Evolutionary conservation across 140 eudicot genomes (phyloP).

Genomic region (Anethum foeniculum): DNA sequence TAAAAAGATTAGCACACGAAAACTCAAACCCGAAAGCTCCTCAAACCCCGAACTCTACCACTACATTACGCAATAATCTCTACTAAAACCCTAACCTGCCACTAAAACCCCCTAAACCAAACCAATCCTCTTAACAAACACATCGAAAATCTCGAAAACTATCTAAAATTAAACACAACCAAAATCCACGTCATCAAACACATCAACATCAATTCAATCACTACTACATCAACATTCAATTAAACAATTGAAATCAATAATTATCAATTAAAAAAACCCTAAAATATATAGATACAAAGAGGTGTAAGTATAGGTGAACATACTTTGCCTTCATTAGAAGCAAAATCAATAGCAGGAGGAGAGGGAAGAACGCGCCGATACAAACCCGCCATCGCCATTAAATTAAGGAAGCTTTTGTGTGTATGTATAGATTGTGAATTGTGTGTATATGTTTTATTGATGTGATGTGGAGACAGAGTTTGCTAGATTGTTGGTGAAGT

Average conservation of each 20-base stretch:
- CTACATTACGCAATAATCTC: background rate
- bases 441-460: background rate
- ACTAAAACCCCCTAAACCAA: background rate
- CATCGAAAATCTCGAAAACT: background rate
- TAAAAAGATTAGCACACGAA: background rate
- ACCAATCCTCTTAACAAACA: background rate
- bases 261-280: background rate
- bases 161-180: background rate
- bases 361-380: constrained; percentile 88
- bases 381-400: constrained; percentile 86
- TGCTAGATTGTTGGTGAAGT: background rate
- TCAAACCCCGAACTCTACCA: no score
- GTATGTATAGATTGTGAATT: background rate
- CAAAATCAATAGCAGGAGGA: constrained; percentile 90
- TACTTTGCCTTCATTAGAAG: constrained; percentile 85
- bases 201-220: background rate
- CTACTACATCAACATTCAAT: background rate
- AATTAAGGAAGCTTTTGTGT: background rate
- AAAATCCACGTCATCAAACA: background rate
- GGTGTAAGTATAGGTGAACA: background rate
- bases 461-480: background rate
- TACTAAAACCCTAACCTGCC: no score
- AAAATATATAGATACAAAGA: background rate
- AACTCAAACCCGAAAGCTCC: background rate
- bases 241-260: background rate